Conservation (phyloP, 2,329 filamentous ascomycete species). For the Paecilomyces sp. region DNA sequence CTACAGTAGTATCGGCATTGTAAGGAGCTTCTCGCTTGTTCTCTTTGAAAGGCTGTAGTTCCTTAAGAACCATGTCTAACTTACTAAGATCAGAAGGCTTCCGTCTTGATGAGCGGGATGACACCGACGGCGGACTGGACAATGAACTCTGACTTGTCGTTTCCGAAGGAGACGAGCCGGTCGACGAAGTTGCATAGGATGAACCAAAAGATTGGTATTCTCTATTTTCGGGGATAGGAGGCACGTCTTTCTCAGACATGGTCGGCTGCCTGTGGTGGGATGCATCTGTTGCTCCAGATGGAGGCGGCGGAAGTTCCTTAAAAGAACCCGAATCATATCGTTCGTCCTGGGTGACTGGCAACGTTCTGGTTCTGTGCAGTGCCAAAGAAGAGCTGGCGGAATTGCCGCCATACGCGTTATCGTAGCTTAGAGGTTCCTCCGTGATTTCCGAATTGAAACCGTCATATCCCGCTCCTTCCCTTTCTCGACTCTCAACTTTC, state of each 20-base stretch:
- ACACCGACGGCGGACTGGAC: slow-evolving; percentile 49
- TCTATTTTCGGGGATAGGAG: background rate
- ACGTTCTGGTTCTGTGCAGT: slow-evolving; percentile 7
- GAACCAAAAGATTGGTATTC: background rate
- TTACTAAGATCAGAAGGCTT: slow-evolving; percentile 29
- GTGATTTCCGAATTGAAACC: slow-evolving; percentile 24
- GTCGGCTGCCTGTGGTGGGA: slow-evolving; percentile 3
- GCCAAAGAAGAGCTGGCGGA: background rate
- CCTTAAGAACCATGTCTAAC: slow-evolving; percentile 50
- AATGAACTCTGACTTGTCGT: slow-evolving; percentile 55
- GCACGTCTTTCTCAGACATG: background rate
- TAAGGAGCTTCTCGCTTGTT: slow-evolving; percentile 22
- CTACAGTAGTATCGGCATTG: slow-evolving; percentile 2
- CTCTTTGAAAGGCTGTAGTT: slow-evolving; percentile 35
- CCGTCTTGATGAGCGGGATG: slow-evolving; percentile 17
- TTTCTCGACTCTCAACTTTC: slow-evolving; percentile 13
- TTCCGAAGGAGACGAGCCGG: slow-evolving; percentile 55
- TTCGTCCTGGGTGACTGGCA: slow-evolving; percentile 3
- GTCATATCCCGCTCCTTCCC: slow-evolving; percentile 15
- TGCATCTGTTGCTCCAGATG: slow-evolving; percentile 1
- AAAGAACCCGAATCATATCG: background rate
- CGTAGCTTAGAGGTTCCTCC: slow-evolving; percentile 5
- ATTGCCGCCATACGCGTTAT: background rate
- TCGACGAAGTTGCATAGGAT: slow-evolving; percentile 53
- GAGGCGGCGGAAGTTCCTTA: background rate